Evolutionary conservation across 305 asterid genomes (phyloP).

Genomic region (Nicotiana rustica): DNA sequence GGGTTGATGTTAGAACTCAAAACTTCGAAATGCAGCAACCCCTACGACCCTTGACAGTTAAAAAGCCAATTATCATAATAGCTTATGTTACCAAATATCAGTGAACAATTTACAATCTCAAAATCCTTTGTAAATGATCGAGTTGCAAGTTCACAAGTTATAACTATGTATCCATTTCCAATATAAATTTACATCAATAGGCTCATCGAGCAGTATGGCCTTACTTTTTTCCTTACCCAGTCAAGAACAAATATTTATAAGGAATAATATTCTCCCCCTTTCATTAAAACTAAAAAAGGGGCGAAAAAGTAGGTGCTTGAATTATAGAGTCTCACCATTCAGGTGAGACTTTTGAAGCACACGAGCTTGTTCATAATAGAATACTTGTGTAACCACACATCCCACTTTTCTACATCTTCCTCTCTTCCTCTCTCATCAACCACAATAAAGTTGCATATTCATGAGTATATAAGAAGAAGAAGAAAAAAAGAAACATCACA

Average conservation of each 20-base stretch:
- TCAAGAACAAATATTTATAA: background rate
- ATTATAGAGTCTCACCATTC: no score
- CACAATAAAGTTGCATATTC: constrained; percentile 67
- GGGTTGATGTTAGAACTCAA: no score
- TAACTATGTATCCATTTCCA: no score
- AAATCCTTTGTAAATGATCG: no score
- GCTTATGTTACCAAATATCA: no score
- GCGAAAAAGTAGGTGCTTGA: background rate
- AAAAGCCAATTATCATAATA: no score
- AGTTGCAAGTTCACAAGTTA: no score
- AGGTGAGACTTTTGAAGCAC: constrained; percentile 68
- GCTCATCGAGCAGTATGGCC: background rate
- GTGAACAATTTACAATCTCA: no score
- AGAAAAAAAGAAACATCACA: constrained; percentile 42
- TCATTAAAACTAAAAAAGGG: background rate
- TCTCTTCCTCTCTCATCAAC: constrained; percentile 81
- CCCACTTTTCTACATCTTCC: constrained; percentile 78
- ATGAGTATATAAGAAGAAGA: no score
- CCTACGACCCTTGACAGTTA: no score
- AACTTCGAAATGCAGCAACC: no score
- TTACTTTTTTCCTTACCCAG: background rate
- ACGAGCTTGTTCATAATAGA: constrained; percentile 71
- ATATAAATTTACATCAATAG: no score
- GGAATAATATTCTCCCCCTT: background rate
- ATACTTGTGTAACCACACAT: constrained; percentile 50